Evolutionary conservation across 2,329 filamentous ascomycete species (phyloP), one percentile per base, ranked within the genome.

Genomic region (Talaromyces sp.): DNA sequence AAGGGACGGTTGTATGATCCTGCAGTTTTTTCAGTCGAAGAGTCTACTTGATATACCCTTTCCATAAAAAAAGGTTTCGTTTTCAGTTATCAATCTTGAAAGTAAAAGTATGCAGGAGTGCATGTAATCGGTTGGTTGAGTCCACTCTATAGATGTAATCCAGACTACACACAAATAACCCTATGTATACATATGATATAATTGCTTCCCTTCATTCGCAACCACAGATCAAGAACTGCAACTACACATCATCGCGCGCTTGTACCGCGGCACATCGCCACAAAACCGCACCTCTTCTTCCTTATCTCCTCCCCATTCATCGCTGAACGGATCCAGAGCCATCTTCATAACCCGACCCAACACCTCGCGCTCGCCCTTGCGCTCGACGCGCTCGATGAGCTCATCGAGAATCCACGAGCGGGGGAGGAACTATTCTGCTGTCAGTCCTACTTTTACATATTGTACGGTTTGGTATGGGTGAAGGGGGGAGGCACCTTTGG

Each of bases 401-500:
- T 99, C 95, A 72, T 98, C 93, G 22, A 99, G 81, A 57, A 99
- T 85, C 93, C 93, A 99, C 19, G 90, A 88, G 54, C 92, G 85
- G 0, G 95, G 92, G 0, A 97, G 81, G 70, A 99, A 99, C 78
- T 84, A 30, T 65, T 25, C 57, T n/a, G 4, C n/a, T 30, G 32
- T 56, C 25, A 56, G 54, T 44, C 22, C 39, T n/a, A 8, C n/a
- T 5, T 51, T 44, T 33, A 9, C 25, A 64, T 22, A 22, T 22
- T 22, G 22, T 22, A 22, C 22, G 22, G 22, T 22, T 22, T 22
- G 22, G 22, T 22, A 22, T 22, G 55, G 5, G n/a, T 19, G 19
- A 25, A 2, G 33, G 9, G 30, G 33, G 19, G 52, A 28, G n/a
- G 0, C 30, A 83, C 82, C 61, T 91, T 96, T 2, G 95, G 95